Base-by-base conservation (phyloP, 2,329 filamentous ascomycete genomes). In the Dendrostoma leiphaemia region DNA sequence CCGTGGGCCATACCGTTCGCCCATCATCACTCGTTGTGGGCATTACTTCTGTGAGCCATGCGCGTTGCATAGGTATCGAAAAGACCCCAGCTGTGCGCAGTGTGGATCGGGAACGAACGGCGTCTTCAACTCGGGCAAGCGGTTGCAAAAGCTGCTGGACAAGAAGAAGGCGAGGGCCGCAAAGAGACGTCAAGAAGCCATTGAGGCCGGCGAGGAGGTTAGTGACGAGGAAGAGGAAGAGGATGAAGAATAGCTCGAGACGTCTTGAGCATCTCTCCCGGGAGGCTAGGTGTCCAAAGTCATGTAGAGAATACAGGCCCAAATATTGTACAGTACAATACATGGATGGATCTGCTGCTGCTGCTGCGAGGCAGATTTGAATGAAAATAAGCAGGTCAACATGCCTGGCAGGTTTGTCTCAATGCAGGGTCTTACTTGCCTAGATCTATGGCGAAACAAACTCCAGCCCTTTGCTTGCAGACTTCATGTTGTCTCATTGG, bases 1-100 rank as follows among this genome's bases (percentile, higher is more conserved):
- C 77, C 85, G 86, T 63, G 81, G 84, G 34, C 71, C 85, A 1
- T 97, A 96, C 71, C 88, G 84, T 63, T 80, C 83, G 54, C 93
- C 94, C 0, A 82, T 97, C 12, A 76, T 93, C 23, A 97, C 94
- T 12, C 88, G 91, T 61, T 99, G 94, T 62, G 89, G 91, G 0
- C 94, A 99, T 69, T 97, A 97, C 70, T 97, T 97, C 67, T 99
- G 94, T 68, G 89, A 97, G 69, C 78, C 81, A 1, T 99, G 94
- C 70, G 94, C 94, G 24, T 75, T 97, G 63, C 85, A 89, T 67
- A 76, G 92, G 60, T 97, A 97, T 68, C 81, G 89, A 59, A 94
- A 90, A 67, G 90, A 92, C 63, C 92, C 92, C 4, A 84, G 83
- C 3, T 97, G 94, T 69, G 90, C 90, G 2, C 89, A 88, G 4